A percentile compares a stretch with the other conserved stretches of the same genome.
These are phyloP conservation scores for Luzula sylvatica DNA, from an alignment of 176 grass and related monocot genomes.

Conservation along the genomic window DNA sequence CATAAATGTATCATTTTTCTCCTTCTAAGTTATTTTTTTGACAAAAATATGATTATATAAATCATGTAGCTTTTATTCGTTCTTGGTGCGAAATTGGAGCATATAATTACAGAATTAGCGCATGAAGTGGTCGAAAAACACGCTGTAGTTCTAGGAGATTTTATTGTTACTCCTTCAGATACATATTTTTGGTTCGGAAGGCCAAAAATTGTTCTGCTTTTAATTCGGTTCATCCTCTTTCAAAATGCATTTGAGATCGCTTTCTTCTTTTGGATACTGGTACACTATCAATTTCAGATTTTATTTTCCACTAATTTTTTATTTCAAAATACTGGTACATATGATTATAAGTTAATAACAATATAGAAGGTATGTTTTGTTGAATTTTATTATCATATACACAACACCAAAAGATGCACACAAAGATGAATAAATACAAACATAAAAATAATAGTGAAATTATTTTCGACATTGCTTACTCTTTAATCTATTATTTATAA, in stretches of 20 bases:
- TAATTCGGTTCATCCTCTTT: slow-evolving; percentile 61
- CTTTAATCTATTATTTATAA: too few relatives aligned
- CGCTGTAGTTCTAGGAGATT: slow-evolving; percentile 23
- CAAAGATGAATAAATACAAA: not conserved
- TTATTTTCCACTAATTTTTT: not conserved
- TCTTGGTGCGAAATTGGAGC: slow-evolving; percentile 59
- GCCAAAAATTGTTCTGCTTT: slow-evolving; percentile 46
- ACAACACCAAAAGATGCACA: not conserved
- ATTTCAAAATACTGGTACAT: too few relatives aligned
- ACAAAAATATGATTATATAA: not conserved
- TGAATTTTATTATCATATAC: too few relatives aligned
- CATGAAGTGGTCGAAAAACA: slow-evolving; percentile 47
- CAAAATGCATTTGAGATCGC: slow-evolving; percentile 72
- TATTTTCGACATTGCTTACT: too few relatives aligned
- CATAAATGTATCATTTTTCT: too few relatives aligned
- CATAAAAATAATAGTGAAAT: too few relatives aligned
- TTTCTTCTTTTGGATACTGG: slow-evolving; percentile 62
- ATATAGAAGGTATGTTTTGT: too few relatives aligned
- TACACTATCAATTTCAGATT: slow-evolving; percentile 4
- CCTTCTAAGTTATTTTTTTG: too few relatives aligned
- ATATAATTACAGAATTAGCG: slow-evolving; percentile 55
- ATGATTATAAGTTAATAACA: too few relatives aligned
- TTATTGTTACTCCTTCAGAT: slow-evolving; percentile 52
- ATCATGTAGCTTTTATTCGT: slow-evolving; percentile 32
- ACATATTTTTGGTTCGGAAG: slow-evolving; percentile 53